Evolutionary conservation across 768 basidiomycete species (phyloP).

Genomic region (Russula foetens): DNA sequence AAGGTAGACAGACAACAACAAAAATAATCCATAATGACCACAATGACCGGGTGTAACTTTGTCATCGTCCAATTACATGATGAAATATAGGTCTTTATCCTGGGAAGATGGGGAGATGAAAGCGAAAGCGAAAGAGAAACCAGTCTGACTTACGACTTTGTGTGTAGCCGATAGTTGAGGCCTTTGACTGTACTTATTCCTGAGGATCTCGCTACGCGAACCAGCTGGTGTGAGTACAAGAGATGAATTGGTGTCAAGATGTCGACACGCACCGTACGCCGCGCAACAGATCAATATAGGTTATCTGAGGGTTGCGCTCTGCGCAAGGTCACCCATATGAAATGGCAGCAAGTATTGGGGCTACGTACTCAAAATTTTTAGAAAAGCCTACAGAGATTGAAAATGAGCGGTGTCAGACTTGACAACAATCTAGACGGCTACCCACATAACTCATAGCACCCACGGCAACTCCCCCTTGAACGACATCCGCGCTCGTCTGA

Average conservation of each 20-base stretch:
- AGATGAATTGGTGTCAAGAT: background rate
- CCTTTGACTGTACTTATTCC: constrained; percentile 57
- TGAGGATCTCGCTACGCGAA: constrained; percentile 39
- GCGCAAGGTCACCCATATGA: background rate
- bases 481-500: constrained; percentile 75
- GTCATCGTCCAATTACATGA: constrained; percentile 6
- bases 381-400: constrained; percentile 41
- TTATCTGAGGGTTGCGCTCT: constrained; percentile 33
- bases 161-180: constrained; percentile 71
- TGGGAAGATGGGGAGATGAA: background rate
- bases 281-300: constrained; percentile 12
- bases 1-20: background rate
- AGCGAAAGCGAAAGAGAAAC: background rate
- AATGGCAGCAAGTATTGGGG: background rate
- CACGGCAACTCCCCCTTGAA: constrained; percentile 55
- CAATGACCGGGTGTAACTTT: too few species aligned
- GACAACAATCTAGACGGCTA: constrained; percentile 4
- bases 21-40: background rate
- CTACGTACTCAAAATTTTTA: constrained; percentile 42
- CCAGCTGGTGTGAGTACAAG: background rate
- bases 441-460: constrained; percentile 77
- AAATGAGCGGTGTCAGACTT: background rate
- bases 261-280: constrained; percentile 9
- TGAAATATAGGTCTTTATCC: background rate
- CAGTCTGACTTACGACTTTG: constrained; percentile 39